Percentiles rank a stretch among this genome's conserved stretches.
These are phyloP conservation scores for Licmophora abbreviata DNA, from an alignment of 108 stramenopile species.

Conservation along the genomic window DNA sequence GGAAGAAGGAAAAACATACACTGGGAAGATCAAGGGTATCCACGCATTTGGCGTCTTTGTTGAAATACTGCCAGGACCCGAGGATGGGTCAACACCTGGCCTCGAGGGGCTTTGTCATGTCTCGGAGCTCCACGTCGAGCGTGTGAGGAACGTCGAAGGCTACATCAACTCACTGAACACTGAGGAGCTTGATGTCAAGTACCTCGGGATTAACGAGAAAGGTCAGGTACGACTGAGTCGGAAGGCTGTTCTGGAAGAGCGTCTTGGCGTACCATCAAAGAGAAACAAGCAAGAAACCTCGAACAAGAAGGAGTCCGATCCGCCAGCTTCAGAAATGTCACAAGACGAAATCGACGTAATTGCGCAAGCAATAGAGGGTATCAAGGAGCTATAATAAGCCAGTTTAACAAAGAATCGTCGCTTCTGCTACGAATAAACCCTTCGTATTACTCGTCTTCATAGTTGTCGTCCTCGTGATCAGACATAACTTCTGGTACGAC, in stretches of 20 bases:
- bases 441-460: not conserved
- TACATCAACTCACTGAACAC: conserved; percentile 54
- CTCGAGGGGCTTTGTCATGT: conserved; percentile 89
- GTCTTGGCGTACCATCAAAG: conserved; percentile 6
- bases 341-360: conserved; percentile 67
- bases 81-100: conserved; percentile 71
- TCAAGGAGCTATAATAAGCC: conserved; percentile 15
- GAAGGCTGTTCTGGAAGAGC: conserved; percentile 47
- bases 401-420: not conserved
- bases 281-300: conserved; percentile 13
- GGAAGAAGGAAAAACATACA: conserved; percentile 59
- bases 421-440: not conserved
- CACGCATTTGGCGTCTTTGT: conserved; percentile 83
- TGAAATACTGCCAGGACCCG: conserved; percentile 77
- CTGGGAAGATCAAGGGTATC: conserved; percentile 71
- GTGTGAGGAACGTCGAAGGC: conserved; percentile 76
- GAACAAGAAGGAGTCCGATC: conserved; percentile 6
- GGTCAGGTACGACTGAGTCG: conserved; percentile 70
- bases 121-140: conserved; percentile 85
- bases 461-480: not conserved
- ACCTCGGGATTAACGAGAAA: conserved; percentile 63
- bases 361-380: conserved; percentile 60
- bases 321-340: conserved; percentile 39
- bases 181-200: conserved; percentile 67
- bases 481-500: too few species aligned